Base-by-base conservation (phyloP, 148 eudicot species). In the Nepenthes gracilis region DNA sequence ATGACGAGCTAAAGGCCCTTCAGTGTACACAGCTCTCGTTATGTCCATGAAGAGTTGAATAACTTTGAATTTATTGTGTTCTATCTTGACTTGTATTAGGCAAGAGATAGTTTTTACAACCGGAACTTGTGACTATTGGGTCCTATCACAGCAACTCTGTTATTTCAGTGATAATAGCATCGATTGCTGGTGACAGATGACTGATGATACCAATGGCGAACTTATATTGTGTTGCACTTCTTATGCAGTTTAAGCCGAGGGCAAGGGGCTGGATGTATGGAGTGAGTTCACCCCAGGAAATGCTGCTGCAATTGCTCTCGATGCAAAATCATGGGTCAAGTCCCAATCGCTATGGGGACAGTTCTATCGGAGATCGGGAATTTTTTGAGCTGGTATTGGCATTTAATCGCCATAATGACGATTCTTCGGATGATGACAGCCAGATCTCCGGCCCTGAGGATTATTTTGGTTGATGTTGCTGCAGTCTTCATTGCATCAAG, bases 251-350 rank as follows among this genome's bases (percentile, higher is more conserved):
- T 64, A 79, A 82, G 65, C 83, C 83, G 12, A 72, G 70, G 72
- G 36, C 68, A 63, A 74, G 72, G 80, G 73, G 72, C 63, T 83
- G 85, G 89, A 81, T 75, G 79, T 72, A 67, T 62, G 69, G 14
- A 5, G 60, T 75, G 75, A 57, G 66, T 36, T 78, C 95, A 55
- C 80, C 96, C 12, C 76, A 76, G 64, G 89, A 85, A 65, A 62
- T 83, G 70, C 66, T 83, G 68, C 38, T 81, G 72, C 85, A 83
- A 56, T 72, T 88, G 33, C 40, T 83, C 63, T 67, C 96, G 3
- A 60, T 73, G 67, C 77, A 66, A 64, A 79, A 70, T 55, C 64
- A 65, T 14, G 40, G 63, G 58, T 58, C 78, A 56, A 72, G 67
- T 60, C 74, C 77, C 6, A 83, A 74, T 47, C 74, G 13, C 15